phyloP scores from a whole-genome alignment of 1,284 basidiomycete species.

The Rhodotorula mucilaginosa region DNA sequence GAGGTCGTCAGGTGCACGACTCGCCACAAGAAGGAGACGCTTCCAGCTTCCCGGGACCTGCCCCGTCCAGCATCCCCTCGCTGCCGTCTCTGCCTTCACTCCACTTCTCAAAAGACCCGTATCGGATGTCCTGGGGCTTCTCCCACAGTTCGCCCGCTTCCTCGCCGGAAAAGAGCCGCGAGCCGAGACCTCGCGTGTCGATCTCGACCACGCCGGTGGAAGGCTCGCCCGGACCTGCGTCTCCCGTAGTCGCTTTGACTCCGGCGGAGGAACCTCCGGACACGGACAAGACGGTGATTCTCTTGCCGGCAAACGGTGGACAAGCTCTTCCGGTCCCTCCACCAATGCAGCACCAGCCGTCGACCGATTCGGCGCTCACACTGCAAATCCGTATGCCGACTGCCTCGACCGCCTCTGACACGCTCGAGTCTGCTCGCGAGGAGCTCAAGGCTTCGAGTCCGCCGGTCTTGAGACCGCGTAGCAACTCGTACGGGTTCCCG shows the following conservation, averaged over 20 bases:
- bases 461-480: slow-evolving; percentile 9
- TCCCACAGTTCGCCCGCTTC: slow-evolving; percentile 1
- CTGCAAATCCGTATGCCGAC: neutral
- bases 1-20: neutral
- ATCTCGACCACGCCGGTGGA: slow-evolving; percentile 14
- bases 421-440: neutral
- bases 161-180: slow-evolving; percentile 7
- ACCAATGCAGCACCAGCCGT: neutral
- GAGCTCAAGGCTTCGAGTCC: slow-evolving; percentile 10
- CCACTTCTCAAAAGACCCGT: slow-evolving; percentile 30
- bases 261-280: neutral
- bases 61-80: neutral
- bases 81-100: slow-evolving; percentile 21
- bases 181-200: neutral
- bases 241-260: slow-evolving; percentile 1
- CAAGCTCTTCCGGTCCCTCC: neutral
- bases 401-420: neutral
- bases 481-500: slow-evolving; percentile 22
- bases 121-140: slow-evolving; percentile 36
- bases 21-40: slow-evolving; percentile 12
- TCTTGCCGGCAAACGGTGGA: neutral
- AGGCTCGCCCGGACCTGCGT: neutral
- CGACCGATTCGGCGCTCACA: slow-evolving; percentile 4
- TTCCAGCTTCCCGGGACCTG: neutral
- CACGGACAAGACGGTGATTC: neutral